Evolutionary conservation across 2,329 filamentous ascomycete genomes (phyloP).

Genomic region (Fusarium sp.): DNA sequence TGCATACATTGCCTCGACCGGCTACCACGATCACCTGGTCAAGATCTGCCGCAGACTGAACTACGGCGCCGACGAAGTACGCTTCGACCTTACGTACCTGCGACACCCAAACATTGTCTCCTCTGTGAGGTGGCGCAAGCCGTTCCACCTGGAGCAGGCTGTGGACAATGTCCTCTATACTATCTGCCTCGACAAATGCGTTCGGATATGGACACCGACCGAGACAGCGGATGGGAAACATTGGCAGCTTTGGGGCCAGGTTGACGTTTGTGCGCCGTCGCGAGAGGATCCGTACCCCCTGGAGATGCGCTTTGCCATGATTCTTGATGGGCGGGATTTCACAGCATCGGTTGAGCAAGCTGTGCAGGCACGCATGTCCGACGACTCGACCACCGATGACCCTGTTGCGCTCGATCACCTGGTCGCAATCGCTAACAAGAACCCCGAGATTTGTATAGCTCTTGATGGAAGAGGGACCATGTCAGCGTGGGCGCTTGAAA

Average conservation of each 20-base stretch:
- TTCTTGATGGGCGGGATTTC: slow-evolving; percentile 86
- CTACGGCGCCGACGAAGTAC: slow-evolving; percentile 84
- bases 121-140: slow-evolving; percentile 85
- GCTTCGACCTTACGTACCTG: slow-evolving; percentile 92
- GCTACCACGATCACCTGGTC: slow-evolving; percentile 82
- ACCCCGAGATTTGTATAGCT: slow-evolving; percentile 87
- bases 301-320: slow-evolving; percentile 67
- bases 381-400: slow-evolving; percentile 70
- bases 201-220: slow-evolving; percentile 86
- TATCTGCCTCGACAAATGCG: slow-evolving; percentile 80
- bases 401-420: slow-evolving; percentile 81
- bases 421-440: slow-evolving; percentile 85
- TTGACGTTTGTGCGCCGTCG: slow-evolving; percentile 81
- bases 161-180: slow-evolving; percentile 92
- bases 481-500: slow-evolving; percentile 93
- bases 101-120: slow-evolving; percentile 87
- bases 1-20: slow-evolving; percentile 84
- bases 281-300: slow-evolving; percentile 52
- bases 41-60: slow-evolving; percentile 93
- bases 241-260: slow-evolving; percentile 82
- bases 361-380: slow-evolving; percentile 69
- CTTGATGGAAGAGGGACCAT: slow-evolving; percentile 87
- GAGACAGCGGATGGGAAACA: slow-evolving; percentile 78
- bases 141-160: slow-evolving; percentile 80
- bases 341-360: slow-evolving; percentile 81